These are phyloP conservation scores for Vanderwaltozyma verrucispora DNA, from an alignment of 805 yeast genomes.

Conservation along the genomic window DNA sequence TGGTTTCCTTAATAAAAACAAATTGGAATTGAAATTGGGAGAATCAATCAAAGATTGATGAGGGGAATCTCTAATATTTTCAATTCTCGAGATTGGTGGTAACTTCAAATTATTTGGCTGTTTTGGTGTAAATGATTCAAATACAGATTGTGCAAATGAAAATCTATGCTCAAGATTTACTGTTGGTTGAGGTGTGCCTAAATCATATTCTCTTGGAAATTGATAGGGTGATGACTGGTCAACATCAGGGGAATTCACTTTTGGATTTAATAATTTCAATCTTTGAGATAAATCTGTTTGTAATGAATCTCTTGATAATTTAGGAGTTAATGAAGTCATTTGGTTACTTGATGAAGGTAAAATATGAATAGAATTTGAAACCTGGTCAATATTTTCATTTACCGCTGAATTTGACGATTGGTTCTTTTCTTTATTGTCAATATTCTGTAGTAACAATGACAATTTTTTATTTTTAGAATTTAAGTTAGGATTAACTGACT, in stretches of 20 bases:
- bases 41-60: background rate
- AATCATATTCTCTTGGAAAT: slow-evolving; percentile 1
- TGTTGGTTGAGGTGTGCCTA: background rate
- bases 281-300: background rate
- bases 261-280: background rate
- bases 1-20: too few species aligned
- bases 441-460: too few species aligned
- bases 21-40: background rate
- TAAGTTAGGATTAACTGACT: too few species aligned
- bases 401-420: background rate
- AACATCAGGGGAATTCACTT: background rate
- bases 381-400: too few species aligned
- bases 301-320: background rate
- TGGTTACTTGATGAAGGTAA: slow-evolving; percentile 2
- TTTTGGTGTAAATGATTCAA: background rate
- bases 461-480: too few species aligned
- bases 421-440: background rate
- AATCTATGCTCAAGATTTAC: background rate
- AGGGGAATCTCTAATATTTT: background rate
- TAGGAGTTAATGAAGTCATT: background rate
- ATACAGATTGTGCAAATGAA: background rate
- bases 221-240: background rate
- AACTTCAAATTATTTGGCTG: background rate
- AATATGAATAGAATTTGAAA: background rate
- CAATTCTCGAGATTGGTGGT: background rate